phyloP scores from a whole-genome alignment of 306 rosid species.

The Alnus rubra region DNA sequence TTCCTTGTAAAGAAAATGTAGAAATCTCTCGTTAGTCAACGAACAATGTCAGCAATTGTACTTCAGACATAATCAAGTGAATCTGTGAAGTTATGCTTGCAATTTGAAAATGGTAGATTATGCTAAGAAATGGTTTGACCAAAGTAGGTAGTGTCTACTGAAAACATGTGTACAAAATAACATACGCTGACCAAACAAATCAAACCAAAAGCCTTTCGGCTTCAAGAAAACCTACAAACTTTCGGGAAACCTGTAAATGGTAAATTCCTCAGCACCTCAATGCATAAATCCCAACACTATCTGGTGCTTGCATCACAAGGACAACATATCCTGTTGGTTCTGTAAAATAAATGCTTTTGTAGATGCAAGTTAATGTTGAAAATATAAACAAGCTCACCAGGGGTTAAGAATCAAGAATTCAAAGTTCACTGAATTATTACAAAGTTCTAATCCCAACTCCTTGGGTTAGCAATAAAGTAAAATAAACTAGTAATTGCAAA shows the following conservation, averaged over 20 bases:
- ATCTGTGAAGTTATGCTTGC: neutral
- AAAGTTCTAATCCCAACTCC: neutral
- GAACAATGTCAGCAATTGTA: too few species aligned
- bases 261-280: neutral
- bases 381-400: slow-evolving; percentile 56
- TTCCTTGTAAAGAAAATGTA: too few species aligned
- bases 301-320: slow-evolving; percentile 1
- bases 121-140: neutral
- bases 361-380: neutral
- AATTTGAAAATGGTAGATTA: neutral
- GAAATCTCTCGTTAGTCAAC: too few species aligned
- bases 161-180: neutral
- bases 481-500: neutral
- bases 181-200: neutral
- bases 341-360: slow-evolving; percentile 1
- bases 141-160: neutral
- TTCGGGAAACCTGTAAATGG: too few species aligned
- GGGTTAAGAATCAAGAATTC: slow-evolving; percentile 91
- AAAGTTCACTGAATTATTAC: too few species aligned
- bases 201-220: too few species aligned
- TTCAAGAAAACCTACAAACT: too few species aligned
- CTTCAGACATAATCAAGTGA: too few species aligned
- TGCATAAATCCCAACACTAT: neutral
- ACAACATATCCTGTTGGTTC: neutral
- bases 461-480: neutral